Evolutionary conservation across 805 yeast genomes (phyloP), one percentile per base, ranked within the genome.

Genomic region (Lipomyces yamanashiensis): DNA sequence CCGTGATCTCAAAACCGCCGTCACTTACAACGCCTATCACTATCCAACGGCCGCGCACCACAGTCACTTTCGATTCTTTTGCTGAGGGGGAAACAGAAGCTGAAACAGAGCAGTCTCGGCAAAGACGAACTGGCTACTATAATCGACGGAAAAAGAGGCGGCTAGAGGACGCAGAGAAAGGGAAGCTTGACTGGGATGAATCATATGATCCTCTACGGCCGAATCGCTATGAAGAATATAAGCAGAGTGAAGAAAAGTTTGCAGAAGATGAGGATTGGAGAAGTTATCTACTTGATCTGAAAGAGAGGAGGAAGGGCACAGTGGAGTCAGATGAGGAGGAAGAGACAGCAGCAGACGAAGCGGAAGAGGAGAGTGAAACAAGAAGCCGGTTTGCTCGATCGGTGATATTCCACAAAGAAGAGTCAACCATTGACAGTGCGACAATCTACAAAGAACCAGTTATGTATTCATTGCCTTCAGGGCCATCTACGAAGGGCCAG

Each of bases 241-340:
- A 44, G 49, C 45, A 59, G 15, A 67, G 70, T 34, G 70, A 67
- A n/a, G 70, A 67, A 36, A 49, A 47, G 33, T 66, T 44, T 54
- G 36, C 51, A 58, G 70, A 67, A 41, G 67, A 66, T 48, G 70
- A 67, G 50, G 70, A 67, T 41, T 67, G 70, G 70, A 48, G 68
- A n/a, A 53, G 54, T 43, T 67, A 51, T 52, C 48, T 67, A 28
- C 34, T 66, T 34, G 59, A 45, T n/a, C 17, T 67, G 51, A 59
- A 48, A 45, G 47, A n/a, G 28, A 36, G 54, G 44, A 39, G 17
- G 21, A 48, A 33, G 21, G 48, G 37, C 12, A 17, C 34, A 52
- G 51, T 17, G 45, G 48, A 41, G 48, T 34, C 33, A 21, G 48
- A 33, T 5, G 55, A 50, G 15, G 49, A 48, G 13, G 60, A 43